Conservation (phyloP, 176 grass and related monocot species). For the Calamus simplicifolius region DNA sequence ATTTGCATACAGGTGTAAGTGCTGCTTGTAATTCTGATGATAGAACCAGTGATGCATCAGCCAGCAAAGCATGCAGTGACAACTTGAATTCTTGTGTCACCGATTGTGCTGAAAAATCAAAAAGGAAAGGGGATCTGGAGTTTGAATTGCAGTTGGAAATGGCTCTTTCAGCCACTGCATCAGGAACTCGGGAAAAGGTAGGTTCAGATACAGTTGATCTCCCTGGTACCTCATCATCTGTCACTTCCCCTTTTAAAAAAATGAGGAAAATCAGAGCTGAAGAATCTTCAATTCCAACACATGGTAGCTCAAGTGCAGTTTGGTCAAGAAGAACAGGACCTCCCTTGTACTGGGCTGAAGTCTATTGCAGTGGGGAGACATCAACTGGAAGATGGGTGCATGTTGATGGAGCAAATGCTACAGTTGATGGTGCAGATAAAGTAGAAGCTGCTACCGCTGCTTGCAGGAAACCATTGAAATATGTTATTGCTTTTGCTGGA, state of each 20-base stretch:
- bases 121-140: constrained; percentile 72
- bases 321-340: constrained; percentile 72
- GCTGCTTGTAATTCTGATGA: constrained; percentile 26
- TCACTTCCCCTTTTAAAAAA: constrained; percentile 34
- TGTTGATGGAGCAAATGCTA: constrained; percentile 82
- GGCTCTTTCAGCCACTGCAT: constrained; percentile 78
- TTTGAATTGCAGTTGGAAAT: constrained; percentile 85
- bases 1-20: constrained; percentile 29
- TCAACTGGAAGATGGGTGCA: constrained; percentile 77
- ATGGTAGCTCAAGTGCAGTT: constrained; percentile 40
- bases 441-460: constrained; percentile 76
- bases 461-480: constrained; percentile 77
- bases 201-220: constrained; percentile 21
- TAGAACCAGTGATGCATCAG: constrained; percentile 16
- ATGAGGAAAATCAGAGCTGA: constrained; percentile 22
- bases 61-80: constrained; percentile 20
- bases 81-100: constrained; percentile 15
- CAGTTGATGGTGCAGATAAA: constrained; percentile 67
- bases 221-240: constrained; percentile 17
- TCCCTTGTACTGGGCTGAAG: constrained; percentile 65
- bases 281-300: constrained; percentile 25
- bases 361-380: constrained; percentile 70
- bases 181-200: constrained; percentile 27
- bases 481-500: constrained; percentile 81
- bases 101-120: constrained; percentile 41